Conservation (phyloP, 192 early-diverging fungal species). For the Geranomyces variabilis region DNA sequence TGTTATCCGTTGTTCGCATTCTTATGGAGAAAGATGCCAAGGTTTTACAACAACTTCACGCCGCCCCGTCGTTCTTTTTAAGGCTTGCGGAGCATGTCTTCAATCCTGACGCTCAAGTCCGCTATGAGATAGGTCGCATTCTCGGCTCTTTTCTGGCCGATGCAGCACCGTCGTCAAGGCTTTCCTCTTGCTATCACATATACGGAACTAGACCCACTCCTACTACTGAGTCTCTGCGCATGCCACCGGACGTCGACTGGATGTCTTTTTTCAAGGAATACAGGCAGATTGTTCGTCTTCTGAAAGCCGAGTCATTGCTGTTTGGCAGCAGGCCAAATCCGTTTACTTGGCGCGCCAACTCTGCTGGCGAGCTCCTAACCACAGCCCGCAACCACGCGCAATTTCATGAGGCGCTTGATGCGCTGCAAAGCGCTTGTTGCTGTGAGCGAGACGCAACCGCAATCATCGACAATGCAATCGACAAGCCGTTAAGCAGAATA, state of each 20-base stretch:
- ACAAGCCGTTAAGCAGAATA: conserved; percentile 15
- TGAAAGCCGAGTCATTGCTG: not conserved
- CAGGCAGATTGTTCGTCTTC: not conserved
- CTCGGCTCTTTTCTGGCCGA: conserved; percentile 27
- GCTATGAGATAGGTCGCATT: conserved; percentile 38
- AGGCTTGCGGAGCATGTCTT: conserved; percentile 21
- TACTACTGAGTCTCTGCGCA: too few species aligned
- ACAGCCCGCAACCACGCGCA: conserved; percentile 30
- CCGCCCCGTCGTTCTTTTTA: too few species aligned
- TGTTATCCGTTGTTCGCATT: not conserved
- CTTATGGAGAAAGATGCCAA: too few species aligned
- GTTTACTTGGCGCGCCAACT: not conserved
- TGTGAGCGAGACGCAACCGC: not conserved
- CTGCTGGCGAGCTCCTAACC: not conserved
- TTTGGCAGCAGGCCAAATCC: not conserved
- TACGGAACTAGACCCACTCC: not conserved
- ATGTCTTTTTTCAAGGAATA: not conserved
- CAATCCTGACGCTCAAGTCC: conserved; percentile 31
- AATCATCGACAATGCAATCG: too few species aligned
- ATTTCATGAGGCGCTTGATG: conserved; percentile 35
- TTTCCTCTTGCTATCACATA: not conserved
- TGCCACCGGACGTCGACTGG: too few species aligned
- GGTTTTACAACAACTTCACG: too few species aligned
- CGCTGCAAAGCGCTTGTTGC: conserved; percentile 15
- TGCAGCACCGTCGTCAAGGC: not conserved